Base-by-base conservation (phyloP, 2,329 filamentous ascomycete species). In the Paraconiothyrium sp. region DNA sequence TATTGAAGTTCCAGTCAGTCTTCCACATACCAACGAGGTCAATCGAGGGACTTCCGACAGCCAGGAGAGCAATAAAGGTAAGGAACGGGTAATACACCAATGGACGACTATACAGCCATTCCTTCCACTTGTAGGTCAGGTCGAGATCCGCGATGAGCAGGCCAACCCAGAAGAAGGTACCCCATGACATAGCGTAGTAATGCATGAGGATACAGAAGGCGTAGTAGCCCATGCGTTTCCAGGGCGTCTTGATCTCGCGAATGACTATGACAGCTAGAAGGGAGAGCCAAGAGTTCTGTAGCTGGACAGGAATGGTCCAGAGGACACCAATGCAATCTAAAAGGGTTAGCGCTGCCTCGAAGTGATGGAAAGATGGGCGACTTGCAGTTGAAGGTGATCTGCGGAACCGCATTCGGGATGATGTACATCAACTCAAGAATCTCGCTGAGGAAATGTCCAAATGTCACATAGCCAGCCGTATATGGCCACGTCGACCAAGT, bases 401-500 rank as follows among this genome's bases (percentile, higher is more conserved):
- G 75, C 0, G 81, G 81, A 16, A 77, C 78, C 6, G 78, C 79
- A 51, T 82, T 83, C 4, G 81, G 81, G 24, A 81, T 79, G 44
- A 82, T 70, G 57, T 80, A 83, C 3, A 73, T 71, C 14, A 83
- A 68, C 63, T 82, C 76, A 16, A 83, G 64, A 11, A 81, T 62
- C 58, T 81, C 78, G 54, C 72, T 78, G 37, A 82, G 67, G 63
- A 77, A 82, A 43, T 72, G 71, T 16, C 78, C 79, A 43, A 79
- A 78, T 27, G 78, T 79, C 1, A 64, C 62, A 62, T 78, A 76
- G 3, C 71, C 67, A 16, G 67, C 57, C 3, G 78, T 75, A 62
- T 77, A 82, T 8, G 80, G 80, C 81, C 81, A 83, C 2, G 76
- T 76, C 4, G 79, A 81, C 78, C 76, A 83, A 2, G 78, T 76